Evolutionary conservation across 1,284 basidiomycete species (phyloP).

Genomic region (Anthracocystis setariae): DNA sequence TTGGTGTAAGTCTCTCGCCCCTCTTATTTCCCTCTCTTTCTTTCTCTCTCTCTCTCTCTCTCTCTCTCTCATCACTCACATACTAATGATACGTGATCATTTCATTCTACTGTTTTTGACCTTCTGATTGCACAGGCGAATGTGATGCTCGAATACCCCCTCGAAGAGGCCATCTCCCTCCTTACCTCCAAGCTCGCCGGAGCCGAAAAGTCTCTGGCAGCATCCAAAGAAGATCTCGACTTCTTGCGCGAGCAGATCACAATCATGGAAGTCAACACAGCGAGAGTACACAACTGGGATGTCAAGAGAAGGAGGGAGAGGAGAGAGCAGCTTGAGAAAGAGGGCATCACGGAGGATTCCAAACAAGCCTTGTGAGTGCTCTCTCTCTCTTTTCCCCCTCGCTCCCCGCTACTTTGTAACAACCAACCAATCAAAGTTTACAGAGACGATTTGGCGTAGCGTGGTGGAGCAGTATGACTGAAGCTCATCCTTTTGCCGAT

Average conservation of each 20-base stretch:
- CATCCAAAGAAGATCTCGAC: conserved; percentile 87
- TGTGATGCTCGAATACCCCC: conserved; percentile 95
- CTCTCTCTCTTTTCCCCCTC: conserved; percentile 2
- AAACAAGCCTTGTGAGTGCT: conserved; percentile 47
- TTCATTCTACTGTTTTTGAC: too few species aligned
- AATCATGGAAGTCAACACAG: conserved; percentile 97
- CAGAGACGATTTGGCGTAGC: too few species aligned
- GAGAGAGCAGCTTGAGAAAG: conserved; percentile 40
- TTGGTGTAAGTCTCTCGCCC: conserved; percentile 77
- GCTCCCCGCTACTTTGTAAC: not conserved
- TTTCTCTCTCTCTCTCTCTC: not conserved
- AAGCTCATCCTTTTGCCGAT: conserved; percentile 5
- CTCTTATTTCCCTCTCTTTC: not conserved
- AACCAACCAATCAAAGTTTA: not conserved
- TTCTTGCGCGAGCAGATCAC: conserved; percentile 95
- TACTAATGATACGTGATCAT: not conserved
- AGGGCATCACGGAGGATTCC: conserved; percentile 24
- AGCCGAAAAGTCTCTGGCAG: conserved; percentile 77
- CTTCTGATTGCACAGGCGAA: conserved; percentile 66
- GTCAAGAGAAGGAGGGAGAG: conserved; percentile 80
- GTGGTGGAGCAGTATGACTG: conserved; percentile 10
- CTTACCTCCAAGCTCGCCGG: conserved; percentile 80
- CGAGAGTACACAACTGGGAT: conserved; percentile 95
- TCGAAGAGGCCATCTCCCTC: conserved; percentile 81
- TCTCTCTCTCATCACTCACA: not conserved